Conservation (phyloP, 352 stramenopile genomes). For the Hyaloperonospora brassicae region DNA sequence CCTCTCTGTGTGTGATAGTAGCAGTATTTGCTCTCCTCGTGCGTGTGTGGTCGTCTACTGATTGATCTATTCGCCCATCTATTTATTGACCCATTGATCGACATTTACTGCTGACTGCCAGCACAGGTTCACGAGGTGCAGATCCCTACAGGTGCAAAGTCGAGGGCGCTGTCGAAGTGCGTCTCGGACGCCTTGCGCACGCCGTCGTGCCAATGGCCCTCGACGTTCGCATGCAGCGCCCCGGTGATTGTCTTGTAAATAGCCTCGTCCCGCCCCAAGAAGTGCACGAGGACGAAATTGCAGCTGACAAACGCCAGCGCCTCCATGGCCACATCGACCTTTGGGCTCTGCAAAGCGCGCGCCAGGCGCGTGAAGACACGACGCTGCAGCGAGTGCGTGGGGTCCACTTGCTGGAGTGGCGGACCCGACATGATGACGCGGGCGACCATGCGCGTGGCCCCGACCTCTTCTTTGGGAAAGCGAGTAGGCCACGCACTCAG, state of each 20-base stretch:
- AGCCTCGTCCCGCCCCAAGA: constrained; percentile 49
- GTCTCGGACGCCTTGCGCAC: constrained; percentile 59
- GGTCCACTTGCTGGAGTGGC: constrained; percentile 43
- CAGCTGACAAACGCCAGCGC: constrained; percentile 76
- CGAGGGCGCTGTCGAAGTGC: constrained; percentile 68
- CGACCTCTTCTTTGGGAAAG: constrained; percentile 60
- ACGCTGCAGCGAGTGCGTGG: constrained; percentile 24
- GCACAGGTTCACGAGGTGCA: neutral
- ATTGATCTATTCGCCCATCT: constrained; percentile 19
- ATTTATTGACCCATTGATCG: constrained; percentile 8
- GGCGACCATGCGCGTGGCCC: constrained; percentile 75
- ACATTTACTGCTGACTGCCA: constrained; percentile 15
- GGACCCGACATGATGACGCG: constrained; percentile 78
- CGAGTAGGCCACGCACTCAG: constrained; percentile 56
- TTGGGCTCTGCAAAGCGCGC: constrained; percentile 43
- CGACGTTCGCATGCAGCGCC: constrained; percentile 53
- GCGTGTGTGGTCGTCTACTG: constrained; percentile 1
- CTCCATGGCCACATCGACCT: constrained; percentile 72
- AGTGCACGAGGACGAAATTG: constrained; percentile 74
- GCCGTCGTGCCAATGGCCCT: constrained; percentile 62
- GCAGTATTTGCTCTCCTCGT: neutral
- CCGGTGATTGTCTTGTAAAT: constrained; percentile 61
- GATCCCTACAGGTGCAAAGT: constrained; percentile 42
- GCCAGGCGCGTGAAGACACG: constrained; percentile 57
- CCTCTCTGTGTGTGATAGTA: neutral